phyloP scores from a whole-genome alignment of 2,329 filamentous ascomycete species.

The Fusarium sp. region DNA sequence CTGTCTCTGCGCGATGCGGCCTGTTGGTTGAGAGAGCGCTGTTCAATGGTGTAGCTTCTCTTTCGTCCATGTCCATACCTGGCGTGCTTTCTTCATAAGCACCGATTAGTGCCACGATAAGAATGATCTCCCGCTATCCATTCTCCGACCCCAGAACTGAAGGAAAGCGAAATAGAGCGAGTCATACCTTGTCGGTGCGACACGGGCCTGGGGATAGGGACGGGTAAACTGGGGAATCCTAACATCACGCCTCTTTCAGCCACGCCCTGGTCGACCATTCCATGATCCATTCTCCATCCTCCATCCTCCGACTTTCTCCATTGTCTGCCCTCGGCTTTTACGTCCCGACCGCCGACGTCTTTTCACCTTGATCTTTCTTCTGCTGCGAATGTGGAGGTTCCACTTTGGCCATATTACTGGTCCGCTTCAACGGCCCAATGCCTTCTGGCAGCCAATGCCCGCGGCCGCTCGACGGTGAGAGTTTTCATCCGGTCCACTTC shows the following conservation, averaged over 20 bases:
- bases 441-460: conserved; percentile 39
- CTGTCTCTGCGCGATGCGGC: conserved; percentile 24
- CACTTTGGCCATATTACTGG: conserved; percentile 24
- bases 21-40: not conserved
- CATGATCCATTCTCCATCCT: no score
- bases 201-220: conserved; percentile 29
- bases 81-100: not conserved
- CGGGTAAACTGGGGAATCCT: conserved; percentile 38
- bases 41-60: conserved; percentile 7
- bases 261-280: conserved; percentile 27
- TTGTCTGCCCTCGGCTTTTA: conserved; percentile 39
- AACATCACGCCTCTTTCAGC: conserved; percentile 28
- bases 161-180: conserved; percentile 35
- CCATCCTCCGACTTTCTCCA: conserved; percentile 29
- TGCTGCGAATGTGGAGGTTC: conserved; percentile 22
- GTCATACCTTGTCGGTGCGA: conserved; percentile 41
- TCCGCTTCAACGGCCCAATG: conserved; percentile 37
- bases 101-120: conserved; percentile 31
- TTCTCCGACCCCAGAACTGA: conserved; percentile 36
- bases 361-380: conserved; percentile 35
- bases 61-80: not conserved
- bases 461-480: conserved; percentile 46
- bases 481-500: conserved; percentile 44
- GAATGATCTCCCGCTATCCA: conserved; percentile 33
- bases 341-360: conserved; percentile 43